These are phyloP conservation scores for Ophiostoma pallidulum DNA, from an alignment of 2,329 filamentous ascomycete genomes.

Conservation along the genomic window DNA sequence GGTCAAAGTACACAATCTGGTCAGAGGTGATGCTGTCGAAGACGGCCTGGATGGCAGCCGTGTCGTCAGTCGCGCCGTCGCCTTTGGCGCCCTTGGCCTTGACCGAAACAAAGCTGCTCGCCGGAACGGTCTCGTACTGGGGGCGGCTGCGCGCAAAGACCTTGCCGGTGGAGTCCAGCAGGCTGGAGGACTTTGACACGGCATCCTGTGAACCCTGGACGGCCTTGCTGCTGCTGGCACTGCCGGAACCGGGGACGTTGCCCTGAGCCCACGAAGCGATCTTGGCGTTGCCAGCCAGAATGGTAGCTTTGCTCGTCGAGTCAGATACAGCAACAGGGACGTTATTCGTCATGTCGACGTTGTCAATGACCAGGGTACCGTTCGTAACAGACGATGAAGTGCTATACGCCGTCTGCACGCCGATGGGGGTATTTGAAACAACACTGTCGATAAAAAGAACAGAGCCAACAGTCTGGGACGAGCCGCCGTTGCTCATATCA, in stretches of 20 bases:
- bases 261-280: conserved; percentile 73
- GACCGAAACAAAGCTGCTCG: conserved; percentile 69
- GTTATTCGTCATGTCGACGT: conserved; percentile 68
- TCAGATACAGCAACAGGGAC: conserved; percentile 58
- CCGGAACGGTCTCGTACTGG: conserved; percentile 64
- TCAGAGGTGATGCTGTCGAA: conserved; percentile 57
- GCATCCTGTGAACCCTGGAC: conserved; percentile 51
- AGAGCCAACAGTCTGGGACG: conserved; percentile 69
- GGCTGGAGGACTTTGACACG: conserved; percentile 53
- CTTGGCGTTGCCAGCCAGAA: conserved; percentile 61
- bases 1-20: conserved; percentile 65
- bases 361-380: conserved; percentile 77
- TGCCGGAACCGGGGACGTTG: conserved; percentile 40
- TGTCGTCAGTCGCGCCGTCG: conserved; percentile 82
- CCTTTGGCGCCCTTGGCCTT: conserved; percentile 77
- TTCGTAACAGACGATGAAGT: conserved; percentile 52
- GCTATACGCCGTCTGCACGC: conserved; percentile 67
- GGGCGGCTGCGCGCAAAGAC: conserved; percentile 82
- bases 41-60: conserved; percentile 68
- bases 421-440: conserved; percentile 65
- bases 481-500: conserved; percentile 61
- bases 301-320: conserved; percentile 41
- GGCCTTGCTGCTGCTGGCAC: conserved; percentile 37
- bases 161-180: conserved; percentile 55
- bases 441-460: conserved; percentile 73